Evolutionary conservation across 768 basidiomycete genomes (phyloP).

Genomic region (Boletus subcaerulescens): DNA sequence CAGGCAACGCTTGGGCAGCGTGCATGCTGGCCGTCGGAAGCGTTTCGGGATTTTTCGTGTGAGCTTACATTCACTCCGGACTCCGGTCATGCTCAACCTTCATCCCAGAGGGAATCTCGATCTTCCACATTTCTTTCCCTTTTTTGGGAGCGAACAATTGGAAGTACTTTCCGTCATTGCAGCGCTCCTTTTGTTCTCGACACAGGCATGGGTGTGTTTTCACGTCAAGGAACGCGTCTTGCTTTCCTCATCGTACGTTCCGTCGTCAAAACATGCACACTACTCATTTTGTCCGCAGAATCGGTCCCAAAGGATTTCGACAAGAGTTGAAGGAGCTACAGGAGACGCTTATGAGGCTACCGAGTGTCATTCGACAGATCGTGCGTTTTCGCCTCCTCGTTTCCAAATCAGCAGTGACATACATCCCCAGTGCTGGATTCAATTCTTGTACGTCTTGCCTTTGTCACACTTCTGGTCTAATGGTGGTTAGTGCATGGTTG

Average conservation of each 20-base stretch:
- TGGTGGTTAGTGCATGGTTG: slow-evolving; percentile 62
- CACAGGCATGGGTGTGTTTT: slow-evolving; percentile 61
- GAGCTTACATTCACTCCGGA: slow-evolving; percentile 23
- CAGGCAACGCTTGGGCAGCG: slow-evolving; percentile 93
- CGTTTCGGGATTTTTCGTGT: slow-evolving; percentile 88
- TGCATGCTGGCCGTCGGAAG: slow-evolving; percentile 88
- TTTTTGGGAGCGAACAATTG: slow-evolving; percentile 76
- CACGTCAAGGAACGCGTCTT: slow-evolving; percentile 76
- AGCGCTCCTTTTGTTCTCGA: slow-evolving; percentile 57
- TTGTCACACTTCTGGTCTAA: slow-evolving; percentile 1
- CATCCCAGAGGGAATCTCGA: slow-evolving; percentile 70
- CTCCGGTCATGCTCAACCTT: not conserved
- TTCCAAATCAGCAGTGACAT: slow-evolving; percentile 6
- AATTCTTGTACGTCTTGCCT: slow-evolving; percentile 63
- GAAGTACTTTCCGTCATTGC: slow-evolving; percentile 79
- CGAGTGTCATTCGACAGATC: slow-evolving; percentile 73
- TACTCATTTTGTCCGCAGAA: slow-evolving; percentile 13
- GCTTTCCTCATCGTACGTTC: slow-evolving; percentile 37
- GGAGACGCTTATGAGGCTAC: slow-evolving; percentile 65
- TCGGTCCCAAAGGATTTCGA: slow-evolving; percentile 27
- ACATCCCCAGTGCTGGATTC: slow-evolving; percentile 59
- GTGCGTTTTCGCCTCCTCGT: slow-evolving; percentile 43
- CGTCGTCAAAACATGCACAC: not conserved
- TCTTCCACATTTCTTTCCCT: slow-evolving; percentile 65
- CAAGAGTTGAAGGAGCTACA: slow-evolving; percentile 66